Conservation (phyloP, 331 rosid genomes). For the Quercus phellos region DNA sequence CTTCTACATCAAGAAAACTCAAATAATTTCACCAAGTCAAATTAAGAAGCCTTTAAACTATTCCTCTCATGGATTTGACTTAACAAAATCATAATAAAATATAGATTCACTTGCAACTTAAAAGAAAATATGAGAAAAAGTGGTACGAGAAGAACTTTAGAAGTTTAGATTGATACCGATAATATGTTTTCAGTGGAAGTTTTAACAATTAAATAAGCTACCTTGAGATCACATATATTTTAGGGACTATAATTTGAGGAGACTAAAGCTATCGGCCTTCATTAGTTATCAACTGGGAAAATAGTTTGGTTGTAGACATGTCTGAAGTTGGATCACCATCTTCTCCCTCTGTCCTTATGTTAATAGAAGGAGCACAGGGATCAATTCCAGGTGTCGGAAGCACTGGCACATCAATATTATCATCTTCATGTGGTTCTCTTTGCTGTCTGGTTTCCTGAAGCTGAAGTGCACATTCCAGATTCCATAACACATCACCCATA, state of each 20-base stretch:
- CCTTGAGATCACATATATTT: slow-evolving; percentile 5
- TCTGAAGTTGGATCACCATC: slow-evolving; percentile 42
- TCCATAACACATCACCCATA: slow-evolving; percentile 96
- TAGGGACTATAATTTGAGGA: slow-evolving; percentile 12
- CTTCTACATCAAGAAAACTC: too few relatives aligned
- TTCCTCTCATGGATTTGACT: neutral
- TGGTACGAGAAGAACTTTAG: neutral
- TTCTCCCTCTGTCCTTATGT: slow-evolving; percentile 31
- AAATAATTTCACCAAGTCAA: too few relatives aligned
- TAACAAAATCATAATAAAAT: slow-evolving; percentile 3
- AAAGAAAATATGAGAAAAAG: neutral
- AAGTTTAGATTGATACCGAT: slow-evolving; percentile 18
- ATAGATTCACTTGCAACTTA: slow-evolving; percentile 12
- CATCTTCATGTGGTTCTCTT: slow-evolving; percentile 26
- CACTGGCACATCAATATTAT: slow-evolving; percentile 15
- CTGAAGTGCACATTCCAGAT: slow-evolving; percentile 89
- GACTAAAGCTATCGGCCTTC: slow-evolving; percentile 68
- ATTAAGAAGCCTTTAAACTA: neutral
- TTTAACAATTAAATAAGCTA: neutral
- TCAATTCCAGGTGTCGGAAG: slow-evolving; percentile 16
- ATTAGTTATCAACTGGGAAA: slow-evolving; percentile 85
- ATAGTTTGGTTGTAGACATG: slow-evolving; percentile 62
- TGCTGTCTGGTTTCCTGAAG: slow-evolving; percentile 61
- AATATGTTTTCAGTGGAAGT: slow-evolving; percentile 5
- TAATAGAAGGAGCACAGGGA: slow-evolving; percentile 31